Evolutionary conservation across 164 flowering plant species (phyloP).

Genomic region (Euptelea pleiosperma): DNA sequence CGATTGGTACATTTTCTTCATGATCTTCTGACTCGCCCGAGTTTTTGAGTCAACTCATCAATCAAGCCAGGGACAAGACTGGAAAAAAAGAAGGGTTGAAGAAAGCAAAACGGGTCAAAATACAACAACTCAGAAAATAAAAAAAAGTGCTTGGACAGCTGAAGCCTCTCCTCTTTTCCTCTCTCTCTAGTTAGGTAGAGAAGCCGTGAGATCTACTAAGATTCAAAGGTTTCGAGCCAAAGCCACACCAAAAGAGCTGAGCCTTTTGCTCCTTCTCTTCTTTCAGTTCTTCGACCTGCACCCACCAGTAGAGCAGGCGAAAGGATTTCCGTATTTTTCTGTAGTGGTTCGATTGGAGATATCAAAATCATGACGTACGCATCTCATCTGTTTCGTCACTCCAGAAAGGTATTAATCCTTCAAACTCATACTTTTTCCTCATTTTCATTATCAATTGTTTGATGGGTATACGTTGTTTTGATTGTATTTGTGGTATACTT

Average conservation of each 20-base stretch:
- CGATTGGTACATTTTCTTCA: too few relatives aligned
- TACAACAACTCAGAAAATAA: too few relatives aligned
- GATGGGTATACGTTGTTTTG: not conserved
- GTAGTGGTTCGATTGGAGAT: not conserved
- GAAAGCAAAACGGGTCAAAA: too few relatives aligned
- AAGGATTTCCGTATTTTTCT: too few relatives aligned
- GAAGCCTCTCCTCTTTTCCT: not conserved
- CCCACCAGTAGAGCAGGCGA: too few relatives aligned
- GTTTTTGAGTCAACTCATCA: too few relatives aligned
- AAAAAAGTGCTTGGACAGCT: not conserved
- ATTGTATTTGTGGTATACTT: not conserved
- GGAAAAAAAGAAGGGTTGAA: too few relatives aligned
- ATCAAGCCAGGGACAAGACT: too few relatives aligned
- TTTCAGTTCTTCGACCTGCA: not conserved
- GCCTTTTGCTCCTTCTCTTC: too few relatives aligned
- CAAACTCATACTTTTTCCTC: too few relatives aligned
- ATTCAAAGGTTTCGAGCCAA: not conserved
- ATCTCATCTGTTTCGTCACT: not conserved
- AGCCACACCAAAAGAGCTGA: too few relatives aligned
- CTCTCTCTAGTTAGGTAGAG: not conserved
- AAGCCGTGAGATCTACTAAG: not conserved
- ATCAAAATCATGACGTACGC: constrained; percentile 2
- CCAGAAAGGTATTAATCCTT: not conserved
- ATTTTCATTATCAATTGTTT: not conserved
- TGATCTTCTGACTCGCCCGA: too few relatives aligned